phyloP scores from a whole-genome alignment of 2,329 filamentous ascomycete genomes.

The Fusarium coffeatum region DNA sequence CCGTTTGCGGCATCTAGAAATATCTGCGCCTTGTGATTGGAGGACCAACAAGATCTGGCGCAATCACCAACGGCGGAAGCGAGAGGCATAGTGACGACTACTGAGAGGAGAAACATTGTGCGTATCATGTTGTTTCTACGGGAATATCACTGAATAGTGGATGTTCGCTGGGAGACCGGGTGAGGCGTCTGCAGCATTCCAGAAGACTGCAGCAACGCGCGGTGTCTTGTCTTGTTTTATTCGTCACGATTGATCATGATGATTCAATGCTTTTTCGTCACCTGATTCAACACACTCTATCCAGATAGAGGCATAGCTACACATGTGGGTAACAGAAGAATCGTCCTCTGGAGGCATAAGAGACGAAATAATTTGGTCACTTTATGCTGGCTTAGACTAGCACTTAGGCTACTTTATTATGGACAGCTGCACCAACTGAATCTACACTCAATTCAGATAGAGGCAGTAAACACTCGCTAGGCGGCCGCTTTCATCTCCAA shows the following conservation, averaged over 20 bases:
- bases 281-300: neutral
- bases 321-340: too few species aligned
- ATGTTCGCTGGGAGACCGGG: slow-evolving; percentile 52
- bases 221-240: neutral
- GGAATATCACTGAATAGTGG: neutral
- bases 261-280: neutral
- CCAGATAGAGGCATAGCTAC: too few species aligned
- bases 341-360: too few species aligned
- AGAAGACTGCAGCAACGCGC: slow-evolving; percentile 2
- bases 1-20: slow-evolving; percentile 17
- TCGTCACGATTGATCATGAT: slow-evolving; percentile 11
- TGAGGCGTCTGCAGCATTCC: slow-evolving; percentile 12
- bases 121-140: slow-evolving; percentile 8
- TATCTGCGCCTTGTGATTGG: slow-evolving; percentile 8
- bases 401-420: too few species aligned
- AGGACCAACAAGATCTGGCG: slow-evolving; percentile 20
- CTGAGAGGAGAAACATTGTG: neutral
- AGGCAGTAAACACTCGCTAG: neutral
- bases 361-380: neutral
- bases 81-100: neutral
- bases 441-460: neutral
- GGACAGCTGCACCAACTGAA: too few species aligned
- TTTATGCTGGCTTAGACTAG: too few species aligned
- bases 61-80: slow-evolving; percentile 26
- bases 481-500: slow-evolving; percentile 3